These are phyloP conservation scores for Aspergillus conjunctus DNA, from an alignment of 495 filamentous ascomycete species.

Conservation along the genomic window DNA sequence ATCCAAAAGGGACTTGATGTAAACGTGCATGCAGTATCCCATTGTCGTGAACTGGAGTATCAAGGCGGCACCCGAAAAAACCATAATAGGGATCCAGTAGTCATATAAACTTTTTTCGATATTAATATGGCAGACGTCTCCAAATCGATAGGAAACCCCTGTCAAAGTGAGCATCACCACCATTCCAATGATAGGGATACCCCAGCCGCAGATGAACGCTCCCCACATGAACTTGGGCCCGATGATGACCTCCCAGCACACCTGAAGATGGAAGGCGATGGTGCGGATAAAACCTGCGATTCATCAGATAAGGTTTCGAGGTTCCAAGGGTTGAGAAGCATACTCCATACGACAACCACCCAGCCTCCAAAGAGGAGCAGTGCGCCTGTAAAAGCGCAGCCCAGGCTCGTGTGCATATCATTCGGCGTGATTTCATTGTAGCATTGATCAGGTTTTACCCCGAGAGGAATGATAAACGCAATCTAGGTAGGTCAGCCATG, in stretches of 20 bases:
- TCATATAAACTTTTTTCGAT: conserved; percentile 74
- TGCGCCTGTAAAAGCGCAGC: conserved; percentile 87
- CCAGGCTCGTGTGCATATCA: conserved; percentile 78
- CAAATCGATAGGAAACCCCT: conserved; percentile 92
- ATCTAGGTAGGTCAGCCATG: conserved; percentile 26
- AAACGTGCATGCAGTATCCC: conserved; percentile 92
- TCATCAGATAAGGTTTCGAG: conserved; percentile 13
- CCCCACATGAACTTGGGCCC: conserved; percentile 89
- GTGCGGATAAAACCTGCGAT: conserved; percentile 76
- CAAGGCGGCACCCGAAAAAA: conserved; percentile 73
- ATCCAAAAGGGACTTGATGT: conserved; percentile 78
- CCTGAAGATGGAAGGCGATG: conserved; percentile 91
- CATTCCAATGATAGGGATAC: conserved; percentile 72
- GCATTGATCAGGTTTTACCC: conserved; percentile 77
- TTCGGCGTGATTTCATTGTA: conserved; percentile 89
- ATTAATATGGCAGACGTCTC: conserved; percentile 90
- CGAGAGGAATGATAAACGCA: conserved; percentile 90
- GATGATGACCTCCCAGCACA: conserved; percentile 93
- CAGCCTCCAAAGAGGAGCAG: conserved; percentile 85
- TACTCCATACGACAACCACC: conserved; percentile 78
- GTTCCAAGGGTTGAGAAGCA: conserved; percentile 18
- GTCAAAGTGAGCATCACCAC: conserved; percentile 77
- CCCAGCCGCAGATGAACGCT: conserved; percentile 80
- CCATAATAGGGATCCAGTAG: conserved; percentile 89
- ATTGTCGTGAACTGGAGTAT: conserved; percentile 85